Evolutionary conservation across 352 stramenopile genomes (phyloP).

Genomic region (Phytophthora niederhauseri): DNA sequence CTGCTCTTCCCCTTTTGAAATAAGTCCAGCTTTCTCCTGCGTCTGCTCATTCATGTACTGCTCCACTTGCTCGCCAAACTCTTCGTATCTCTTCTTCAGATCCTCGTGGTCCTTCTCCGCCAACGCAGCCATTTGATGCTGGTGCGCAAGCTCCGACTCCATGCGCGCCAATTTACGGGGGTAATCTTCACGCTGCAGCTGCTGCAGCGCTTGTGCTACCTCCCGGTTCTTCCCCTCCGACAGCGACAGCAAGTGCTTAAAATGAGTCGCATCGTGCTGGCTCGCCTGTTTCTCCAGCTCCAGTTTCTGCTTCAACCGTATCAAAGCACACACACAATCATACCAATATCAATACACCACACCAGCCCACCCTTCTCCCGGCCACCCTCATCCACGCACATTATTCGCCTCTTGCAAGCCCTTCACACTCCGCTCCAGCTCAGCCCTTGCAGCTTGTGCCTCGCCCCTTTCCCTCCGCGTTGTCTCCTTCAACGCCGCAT

Average conservation of each 20-base stretch:
- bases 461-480: slow-evolving; percentile 38
- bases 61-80: slow-evolving; percentile 78
- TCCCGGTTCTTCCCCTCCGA: slow-evolving; percentile 54
- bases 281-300: slow-evolving; percentile 54
- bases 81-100: slow-evolving; percentile 68
- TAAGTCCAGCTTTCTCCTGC: slow-evolving; percentile 46
- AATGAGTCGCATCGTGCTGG: slow-evolving; percentile 56
- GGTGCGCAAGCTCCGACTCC: slow-evolving; percentile 53
- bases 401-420: slow-evolving; percentile 45
- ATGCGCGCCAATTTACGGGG: slow-evolving; percentile 53
- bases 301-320: slow-evolving; percentile 45
- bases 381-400: slow-evolving; percentile 12
- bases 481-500: slow-evolving; percentile 41
- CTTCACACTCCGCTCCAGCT: slow-evolving; percentile 31
- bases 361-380: neutral
- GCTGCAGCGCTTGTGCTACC: slow-evolving; percentile 43
- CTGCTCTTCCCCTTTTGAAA: slow-evolving; percentile 43
- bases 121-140: slow-evolving; percentile 35
- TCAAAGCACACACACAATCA: too few species aligned
- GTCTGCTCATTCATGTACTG: slow-evolving; percentile 77
- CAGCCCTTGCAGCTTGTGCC: slow-evolving; percentile 17
- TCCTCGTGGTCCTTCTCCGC: slow-evolving; percentile 62
- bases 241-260: slow-evolving; percentile 59
- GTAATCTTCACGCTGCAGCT: slow-evolving; percentile 55
- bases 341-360: slow-evolving; percentile 10